A percentile compares a stretch with the other conserved stretches of the same genome.
Evolutionary conservation across 1,284 basidiomycete species (phyloP).

Genomic region (Volvariella surrecta): DNA sequence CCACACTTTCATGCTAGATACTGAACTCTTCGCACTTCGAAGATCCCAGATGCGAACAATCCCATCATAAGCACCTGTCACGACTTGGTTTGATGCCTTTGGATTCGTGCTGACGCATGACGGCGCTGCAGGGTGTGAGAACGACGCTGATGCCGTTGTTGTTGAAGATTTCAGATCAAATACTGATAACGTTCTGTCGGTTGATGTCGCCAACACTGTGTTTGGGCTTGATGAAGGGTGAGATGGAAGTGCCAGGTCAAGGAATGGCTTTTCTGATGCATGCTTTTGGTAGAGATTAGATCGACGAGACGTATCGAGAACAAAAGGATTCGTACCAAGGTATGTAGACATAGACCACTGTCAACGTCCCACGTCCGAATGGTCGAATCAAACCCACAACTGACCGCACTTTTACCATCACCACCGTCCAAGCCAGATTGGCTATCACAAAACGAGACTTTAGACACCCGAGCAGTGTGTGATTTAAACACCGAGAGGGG

Average conservation of each 20-base stretch:
- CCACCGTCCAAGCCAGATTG: slow-evolving; percentile 5
- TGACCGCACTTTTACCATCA: slow-evolving; percentile 37
- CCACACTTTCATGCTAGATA: slow-evolving; percentile 63
- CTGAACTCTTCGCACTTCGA: slow-evolving; percentile 53
- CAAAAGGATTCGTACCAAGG: slow-evolving; percentile 43
- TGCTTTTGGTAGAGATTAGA: slow-evolving; percentile 28
- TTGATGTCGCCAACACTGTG: slow-evolving; percentile 50
- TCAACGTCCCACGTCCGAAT: slow-evolving; percentile 69
- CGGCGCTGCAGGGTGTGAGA: slow-evolving; percentile 69
- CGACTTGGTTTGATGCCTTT: slow-evolving; percentile 45
- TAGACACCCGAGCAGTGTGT: slow-evolving; percentile 67
- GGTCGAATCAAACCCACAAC: slow-evolving; percentile 72
- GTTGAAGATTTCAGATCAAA: slow-evolving; percentile 53
- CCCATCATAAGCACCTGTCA: slow-evolving; percentile 81
- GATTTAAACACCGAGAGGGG: slow-evolving; percentile 63
- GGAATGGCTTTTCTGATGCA: slow-evolving; percentile 63
- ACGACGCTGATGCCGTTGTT: slow-evolving; percentile 27
- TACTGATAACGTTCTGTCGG: slow-evolving; percentile 58
- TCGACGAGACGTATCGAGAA: slow-evolving; percentile 2
- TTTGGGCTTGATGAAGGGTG: slow-evolving; percentile 13
- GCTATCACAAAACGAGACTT: slow-evolving; percentile 38
- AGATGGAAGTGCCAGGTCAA: slow-evolving; percentile 41
- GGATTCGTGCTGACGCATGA: slow-evolving; percentile 53
- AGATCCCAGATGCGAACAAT: slow-evolving; percentile 84
- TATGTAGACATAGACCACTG: slow-evolving; percentile 54